Evolutionary conservation across 345 rosid species (phyloP), one percentile per base, ranked within the genome.

Genomic region (Eucalyptus caleyi): DNA sequence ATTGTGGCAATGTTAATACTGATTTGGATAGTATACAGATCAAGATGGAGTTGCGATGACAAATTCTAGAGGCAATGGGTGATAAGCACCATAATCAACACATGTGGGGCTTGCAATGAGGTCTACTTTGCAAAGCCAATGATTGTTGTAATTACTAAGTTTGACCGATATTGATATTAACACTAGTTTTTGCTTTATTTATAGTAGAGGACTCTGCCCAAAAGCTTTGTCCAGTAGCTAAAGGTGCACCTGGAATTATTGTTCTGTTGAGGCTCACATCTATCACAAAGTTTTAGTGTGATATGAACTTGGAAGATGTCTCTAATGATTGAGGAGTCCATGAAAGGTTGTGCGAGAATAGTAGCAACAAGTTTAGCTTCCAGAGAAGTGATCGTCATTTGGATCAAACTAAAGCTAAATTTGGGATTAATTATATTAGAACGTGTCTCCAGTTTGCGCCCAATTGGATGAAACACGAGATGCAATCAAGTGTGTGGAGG

Each of bases 61-160:
- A 72, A 19, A 37, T 19, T 37, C 82, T 72, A 72, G 77, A 65
- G 40, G 7, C 3, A n/a, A 3, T 15, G 21, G 21, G 37, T 65
- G 77, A 7, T 15, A 65, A 65, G 9, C 18, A 65, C 77, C 77
- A 15, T 65, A n/a, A 65, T 72, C 15, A 6, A 72, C 45, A 10
- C 45, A 0, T 9, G 10, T 1, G 11, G 14, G 12, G 14, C 5
- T 37, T 2, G 3, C 3, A 19, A 13, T 6, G 44, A 19, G 82
- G 26, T 6, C 10, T 65, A 16, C 21, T 65, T 65, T 65, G 77
- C 32, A 37, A 23, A 19, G 45, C 82, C 14, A 72, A 10, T 0
- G 15, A 21, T 72, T 3, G 8, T 37, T 19, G 26, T 19, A 72
- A 3, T 6, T 37, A 4, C 7, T 18, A 69, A 32, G 11, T 69